Evolutionary conservation across 2,329 filamentous ascomycete species (phyloP), one percentile per base, ranked within the genome.

Genomic region (Penicillium paneum): DNA sequence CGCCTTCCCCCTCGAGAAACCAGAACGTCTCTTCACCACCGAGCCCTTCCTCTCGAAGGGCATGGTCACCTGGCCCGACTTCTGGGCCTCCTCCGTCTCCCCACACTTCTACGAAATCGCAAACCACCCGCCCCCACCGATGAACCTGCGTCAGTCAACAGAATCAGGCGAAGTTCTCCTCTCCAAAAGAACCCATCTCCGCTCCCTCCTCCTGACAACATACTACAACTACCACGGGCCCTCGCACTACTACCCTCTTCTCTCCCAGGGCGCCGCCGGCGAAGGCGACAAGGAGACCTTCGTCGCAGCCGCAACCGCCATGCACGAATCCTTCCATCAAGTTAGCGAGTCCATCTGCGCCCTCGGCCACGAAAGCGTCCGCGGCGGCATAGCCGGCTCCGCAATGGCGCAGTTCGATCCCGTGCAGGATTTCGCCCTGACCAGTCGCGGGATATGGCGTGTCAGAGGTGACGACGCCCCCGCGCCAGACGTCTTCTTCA

Each of bases 181-280:
- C 52, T 76, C 79, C 56, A 83, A 83, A 58, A 70, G 67, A 7
- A 72, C 70, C 1, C 81, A 83, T 53, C 66, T 68, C 17, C 68
- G 73, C 26, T 77, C 76, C 28, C 69, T 83, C 0, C 64, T 83
- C 8, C 75, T 83, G 21, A 74, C 77, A 24, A 71, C 76, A 0
- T 83, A 82, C 66, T 83, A 83, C 71, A 83, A 82, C 69, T 78
- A 78, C 64, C 79, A 79, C 66, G 81, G 81, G 0, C 79, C 80
- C 1, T 65, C 70, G 15, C 74, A 76, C 63, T 83, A 79, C 67
- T 83, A 81, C 60, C 74, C 74, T 0, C 62, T 65, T 10, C 50
- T 65, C 64, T 82, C 60, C 5, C 63, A 65, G 28, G 63, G 63
- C 7, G 77, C 73, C 3, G 69, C 75, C 0, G 76, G 78, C 8